Conservation (phyloP, 345 rosid genomes). For the Boechera stricta region DNA sequence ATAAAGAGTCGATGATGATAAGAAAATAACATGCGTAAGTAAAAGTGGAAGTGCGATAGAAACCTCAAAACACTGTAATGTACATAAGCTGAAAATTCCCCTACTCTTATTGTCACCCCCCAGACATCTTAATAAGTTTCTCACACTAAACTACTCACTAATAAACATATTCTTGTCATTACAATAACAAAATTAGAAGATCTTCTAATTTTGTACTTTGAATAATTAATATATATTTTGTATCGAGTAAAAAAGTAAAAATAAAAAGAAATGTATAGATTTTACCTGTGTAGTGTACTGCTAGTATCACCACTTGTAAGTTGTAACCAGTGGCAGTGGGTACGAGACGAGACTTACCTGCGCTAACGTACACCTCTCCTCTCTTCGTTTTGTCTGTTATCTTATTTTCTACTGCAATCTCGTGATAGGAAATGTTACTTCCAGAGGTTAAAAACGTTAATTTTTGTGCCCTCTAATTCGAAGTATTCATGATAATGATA, state of each 20-base stretch:
- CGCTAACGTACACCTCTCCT: slow-evolving; percentile 27
- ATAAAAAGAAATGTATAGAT: slow-evolving; percentile 2
- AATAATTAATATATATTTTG: not conserved
- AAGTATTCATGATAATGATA: not conserved
- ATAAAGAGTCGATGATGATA: too few species aligned
- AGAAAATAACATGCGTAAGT: too few species aligned
- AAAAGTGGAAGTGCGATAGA: too few species aligned
- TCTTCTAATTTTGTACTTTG: not conserved
- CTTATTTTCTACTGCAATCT: not conserved
- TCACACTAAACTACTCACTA: too few species aligned
- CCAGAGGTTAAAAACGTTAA: not conserved
- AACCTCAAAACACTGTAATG: too few species aligned
- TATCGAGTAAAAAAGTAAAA: slow-evolving; percentile 3
- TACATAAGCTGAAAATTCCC: too few species aligned
- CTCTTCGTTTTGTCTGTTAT: slow-evolving; percentile 4
- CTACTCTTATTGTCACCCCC: too few species aligned
- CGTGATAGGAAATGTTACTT: not conserved
- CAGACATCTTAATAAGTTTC: too few species aligned
- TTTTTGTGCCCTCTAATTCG: not conserved
- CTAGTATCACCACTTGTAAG: slow-evolving; percentile 10
- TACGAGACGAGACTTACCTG: slow-evolving; percentile 25
- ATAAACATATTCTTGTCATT: too few species aligned
- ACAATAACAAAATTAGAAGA: not conserved
- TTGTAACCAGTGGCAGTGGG: slow-evolving; percentile 25
- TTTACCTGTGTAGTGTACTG: slow-evolving; percentile 32